Evolutionary conservation across 2,329 filamentous ascomycete genomes (phyloP), one percentile per base, ranked within the genome.

Genomic region (Zasmidium angulare): DNA sequence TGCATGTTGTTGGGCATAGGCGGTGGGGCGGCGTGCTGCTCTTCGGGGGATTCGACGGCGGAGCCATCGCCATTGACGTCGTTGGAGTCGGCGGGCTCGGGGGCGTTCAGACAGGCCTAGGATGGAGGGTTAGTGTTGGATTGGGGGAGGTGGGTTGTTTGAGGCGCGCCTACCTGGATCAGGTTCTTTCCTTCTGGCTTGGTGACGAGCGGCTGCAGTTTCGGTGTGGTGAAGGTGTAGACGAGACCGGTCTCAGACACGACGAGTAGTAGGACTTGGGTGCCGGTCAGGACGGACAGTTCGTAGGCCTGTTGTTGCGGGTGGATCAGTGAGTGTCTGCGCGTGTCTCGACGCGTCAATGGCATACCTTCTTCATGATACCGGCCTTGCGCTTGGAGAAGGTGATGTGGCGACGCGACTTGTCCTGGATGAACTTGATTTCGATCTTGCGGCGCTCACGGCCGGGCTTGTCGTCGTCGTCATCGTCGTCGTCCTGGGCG

Each of bases 371-470:
- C 85, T 99, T 98, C 95, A 99, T 98, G 79, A 99, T 98, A 71
- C 95, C 95, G 58, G 95, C 95, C 84, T 99, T 99, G 77, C 95
- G 91, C 87, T 99, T 99, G 70, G 93, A 98, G 78, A 99, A 98
- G 72, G 95, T 98, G 76, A 98, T 99, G 82, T 99, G 95, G 65
- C 95, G 90, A 81, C 95, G 92, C 81, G 93, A 98, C 84, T 99
- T 99, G 81, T 99, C 95, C 79, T 93, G 93, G 78, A 99, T 99
- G 82, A 99, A 99, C 85, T 99, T 99, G 82, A 99, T 99, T 80
- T 99, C 95, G 73, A 99, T 99, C 89, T 99, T 99, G 81, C 95
- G 88, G 75, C 95, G 89, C 85, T 98, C 95, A 78, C 95, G 93
- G 74, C 92, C 92, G 65, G 91, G 91, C 86, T 98, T 98, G 78